Evolutionary conservation across 352 stramenopile species (phyloP), one percentile per base, ranked within the genome.

Genomic region (Aphanomyces astaci): DNA sequence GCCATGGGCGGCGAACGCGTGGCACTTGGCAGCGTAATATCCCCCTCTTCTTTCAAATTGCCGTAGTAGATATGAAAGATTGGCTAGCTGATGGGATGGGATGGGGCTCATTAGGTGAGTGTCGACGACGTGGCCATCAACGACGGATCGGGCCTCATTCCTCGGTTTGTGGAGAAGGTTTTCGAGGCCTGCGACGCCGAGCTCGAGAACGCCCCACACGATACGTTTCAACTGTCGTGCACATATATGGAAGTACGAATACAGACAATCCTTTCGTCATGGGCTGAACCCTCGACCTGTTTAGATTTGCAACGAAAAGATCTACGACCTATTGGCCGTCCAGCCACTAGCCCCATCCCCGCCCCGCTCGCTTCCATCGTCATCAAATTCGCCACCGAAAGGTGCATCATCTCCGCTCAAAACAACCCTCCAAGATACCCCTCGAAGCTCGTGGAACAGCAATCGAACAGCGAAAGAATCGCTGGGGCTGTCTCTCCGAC

Each of bases 291-390:
- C 11, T 60, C 22, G 11, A 60, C 5, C 5, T 9, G 4, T 27
- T 43, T 51, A 90, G 84, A 90, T 92, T 32, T 86, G 87, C 76
- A 90, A 90, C 57, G 84, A 92, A 49, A 86, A 81, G 48, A 87
- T 92, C 43, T 92, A 84, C 55, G 81, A 92, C 59, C 78, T 92
- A 31, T 68, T 91, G 3, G 76, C 78, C 1, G 60, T 70, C 15
- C 75, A 79, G 10, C 28, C 11, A 49, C 49, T 1, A 62, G 76
- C 32, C 40, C 39, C 36, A 24, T 3, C 30, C 27, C 27, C 43
- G 31, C 25, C 46, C 25, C 52, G 24, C 30, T 32, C 63, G 22
- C 5, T 7, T 30, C 17, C 25, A 28, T 19, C 39, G 45, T 40
- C 57, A 36, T 25, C 43, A 28, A 39, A 19, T 13, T 59, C 64